Base-by-base conservation (phyloP, 2,329 filamentous ascomycete species). In the Diplocarpon mali region DNA sequence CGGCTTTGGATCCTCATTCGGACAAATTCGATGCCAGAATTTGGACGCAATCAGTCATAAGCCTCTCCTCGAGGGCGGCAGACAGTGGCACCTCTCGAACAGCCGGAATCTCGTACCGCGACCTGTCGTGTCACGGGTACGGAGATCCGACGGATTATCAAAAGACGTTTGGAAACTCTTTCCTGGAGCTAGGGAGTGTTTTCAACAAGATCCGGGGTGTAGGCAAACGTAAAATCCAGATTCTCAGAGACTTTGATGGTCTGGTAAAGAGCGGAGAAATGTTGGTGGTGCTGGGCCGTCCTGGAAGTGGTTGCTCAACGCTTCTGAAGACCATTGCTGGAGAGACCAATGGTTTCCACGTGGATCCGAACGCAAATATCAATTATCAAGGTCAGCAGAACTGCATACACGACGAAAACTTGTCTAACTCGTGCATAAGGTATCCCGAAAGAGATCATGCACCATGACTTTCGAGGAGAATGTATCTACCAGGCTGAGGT, bases 401-500 rank as follows among this genome's bases (percentile, higher is more conserved):
- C 7, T 24, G 20, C 20, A 3, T 7, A 7, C n/a, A 24, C 4
- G 7, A 7, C 20, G 20, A 24, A 24, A 24, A n/a, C n/a, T n/a
- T 7, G 20, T 24, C 20, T 7, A 24, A 7, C 20, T 24, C 3
- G 7, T 7, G 20, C 20, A 24, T 73, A 81, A 43, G 80, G 79
- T 15, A 72, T 60, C 32, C 50, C 57, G 1, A 53, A 65, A 65
- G 0, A 66, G 45, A 61, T 67, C 44, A 79, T 80, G 70, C 66
- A 67, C 39, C 69, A 69, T 47, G 69, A 80, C 54, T 83, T 80
- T 56, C 72, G 76, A 47, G 78, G 78, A 34, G 79, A 78, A 61
- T 71, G 80, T 1, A 68, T 85, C 11, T 89, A 90, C 60, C 87
- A 86, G 53, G 80, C 85, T 12, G 85, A 90, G 64, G 70, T 73